Conservation (phyloP, 805 yeast species). For the Schizosaccharomyces cryophilus region DNA sequence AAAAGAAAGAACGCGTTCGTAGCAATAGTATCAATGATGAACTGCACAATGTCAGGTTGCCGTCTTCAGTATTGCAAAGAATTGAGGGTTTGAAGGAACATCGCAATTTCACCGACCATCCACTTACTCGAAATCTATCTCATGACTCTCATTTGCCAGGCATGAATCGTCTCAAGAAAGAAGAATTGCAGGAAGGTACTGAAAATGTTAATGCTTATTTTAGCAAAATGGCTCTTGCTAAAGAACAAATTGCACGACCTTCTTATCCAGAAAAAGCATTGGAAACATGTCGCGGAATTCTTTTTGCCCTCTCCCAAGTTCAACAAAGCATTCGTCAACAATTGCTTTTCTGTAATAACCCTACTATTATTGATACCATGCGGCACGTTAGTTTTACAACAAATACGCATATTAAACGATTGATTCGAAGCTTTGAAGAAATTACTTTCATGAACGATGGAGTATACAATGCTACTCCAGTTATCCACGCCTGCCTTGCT, state of each 20-base stretch:
- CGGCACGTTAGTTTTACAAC: slow-evolving; percentile 27
- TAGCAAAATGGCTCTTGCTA: background rate
- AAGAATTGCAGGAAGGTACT: background rate
- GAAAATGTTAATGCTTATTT: background rate
- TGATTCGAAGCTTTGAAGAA: slow-evolving; percentile 2
- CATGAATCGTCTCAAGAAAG: background rate
- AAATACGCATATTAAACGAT: slow-evolving; percentile 23
- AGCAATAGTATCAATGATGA: background rate
- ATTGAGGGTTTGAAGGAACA: background rate
- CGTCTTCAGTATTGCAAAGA: background rate
- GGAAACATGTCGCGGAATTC: slow-evolving; percentile 32
- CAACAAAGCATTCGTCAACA: slow-evolving; percentile 34
- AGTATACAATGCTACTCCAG: slow-evolving; percentile 6
- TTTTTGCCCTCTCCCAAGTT: slow-evolving; percentile 39
- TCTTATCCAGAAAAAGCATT: slow-evolving; percentile 5
- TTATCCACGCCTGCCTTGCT: slow-evolving; percentile 16
- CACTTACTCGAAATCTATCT: background rate
- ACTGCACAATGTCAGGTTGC: background rate
- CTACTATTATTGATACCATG: slow-evolving; percentile 21
- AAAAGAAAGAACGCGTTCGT: background rate
- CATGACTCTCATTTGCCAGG: background rate
- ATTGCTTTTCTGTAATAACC: slow-evolving; percentile 33
- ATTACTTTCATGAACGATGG: slow-evolving; percentile 12
- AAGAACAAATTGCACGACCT: background rate
- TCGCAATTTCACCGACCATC: background rate